A percentile compares a stretch with the other conserved stretches of the same genome.
Conservation (phyloP, 352 stramenopile species). For the Elongisporangium senticosum region DNA sequence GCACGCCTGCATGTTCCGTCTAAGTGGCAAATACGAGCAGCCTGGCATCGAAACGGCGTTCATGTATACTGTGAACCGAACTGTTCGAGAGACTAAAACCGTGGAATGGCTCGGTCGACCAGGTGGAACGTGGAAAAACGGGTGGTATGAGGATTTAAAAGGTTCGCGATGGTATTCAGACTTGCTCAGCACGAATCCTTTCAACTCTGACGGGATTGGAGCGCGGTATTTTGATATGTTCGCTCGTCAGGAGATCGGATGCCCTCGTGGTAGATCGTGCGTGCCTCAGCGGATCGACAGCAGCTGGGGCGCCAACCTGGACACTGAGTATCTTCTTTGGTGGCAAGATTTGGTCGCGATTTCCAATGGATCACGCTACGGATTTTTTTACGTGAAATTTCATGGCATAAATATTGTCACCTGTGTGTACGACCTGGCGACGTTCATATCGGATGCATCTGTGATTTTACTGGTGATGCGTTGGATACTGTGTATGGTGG, state of each 20-base stretch:
- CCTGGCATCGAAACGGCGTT: constrained; percentile 7
- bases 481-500: constrained; percentile 33
- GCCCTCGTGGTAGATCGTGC: constrained; percentile 7
- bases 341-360: constrained; percentile 3
- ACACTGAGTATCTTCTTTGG: constrained; percentile 8
- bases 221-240: constrained; percentile 30
- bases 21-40: constrained; percentile 29
- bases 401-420: constrained; percentile 5
- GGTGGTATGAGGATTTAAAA: constrained; percentile 21
- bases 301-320: constrained; percentile 13
- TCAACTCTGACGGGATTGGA: constrained; percentile 14
- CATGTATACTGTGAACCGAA: constrained; percentile 10
- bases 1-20: constrained; percentile 34
- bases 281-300: not conserved
- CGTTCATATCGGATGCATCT: constrained; percentile 35
- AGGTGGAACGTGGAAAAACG: constrained; percentile 15
- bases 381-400: constrained; percentile 9
- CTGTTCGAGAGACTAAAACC: constrained; percentile 6
- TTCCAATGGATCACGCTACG: constrained; percentile 2
- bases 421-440: constrained; percentile 36
- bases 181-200: constrained; percentile 18
- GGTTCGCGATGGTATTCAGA: constrained; percentile 21
- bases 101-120: constrained; percentile 13
- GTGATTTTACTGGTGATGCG: constrained; percentile 25
- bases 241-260: constrained; percentile 21